Evolutionary conservation across 2,329 filamentous ascomycete genomes (phyloP), one percentile per base, ranked within the genome.

Genomic region (Diplodia seriata): DNA sequence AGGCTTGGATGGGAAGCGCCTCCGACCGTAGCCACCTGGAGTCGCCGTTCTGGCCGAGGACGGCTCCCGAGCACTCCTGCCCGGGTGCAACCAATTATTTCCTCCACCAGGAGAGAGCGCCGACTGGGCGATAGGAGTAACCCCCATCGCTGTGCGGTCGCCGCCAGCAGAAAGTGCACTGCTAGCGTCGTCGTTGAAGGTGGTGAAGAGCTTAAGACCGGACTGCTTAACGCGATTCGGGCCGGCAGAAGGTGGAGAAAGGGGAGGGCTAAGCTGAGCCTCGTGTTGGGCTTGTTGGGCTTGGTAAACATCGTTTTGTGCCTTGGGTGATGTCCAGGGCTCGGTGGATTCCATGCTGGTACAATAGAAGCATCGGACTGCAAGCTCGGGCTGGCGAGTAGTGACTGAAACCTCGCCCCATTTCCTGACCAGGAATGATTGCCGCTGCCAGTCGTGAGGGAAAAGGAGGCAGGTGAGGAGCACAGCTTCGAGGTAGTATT

Each of bases 351-450:
- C 93, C 23, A 90, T 85, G 29, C 91, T 93, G 20, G 93, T 95
- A 77, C 94, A 97, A 59, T 94, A 93, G 77, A 97, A 97, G 79
- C 90, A 98, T 74, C 94, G 86, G 59, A 97, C 95, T 20, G 95
- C 95, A 55, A 99, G 84, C 73, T 97, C 92, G 71, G 95, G 91
- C 74, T 97, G 91, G 18, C 91, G 91, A 73, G 95, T 90, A 70
- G 91, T 90, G 14, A 97, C 90, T 47, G 94, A 92, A 82, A 91
- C 90, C 74, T 97, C 94, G 68, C 95, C 95, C 95, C 95, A 99
- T 82, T 95, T 94, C 73, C 92, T 89, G 70, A 97, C 89, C 57
- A 99, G 87, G 73, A 91, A 91, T 14, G 91, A 90, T 77, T 97
- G 93, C 38, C 94, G 88, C 74, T 95, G 91, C 95, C 95, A 99